Conservation (phyloP, 352 stramenopile genomes). For the Pythium myriotylum region DNA sequence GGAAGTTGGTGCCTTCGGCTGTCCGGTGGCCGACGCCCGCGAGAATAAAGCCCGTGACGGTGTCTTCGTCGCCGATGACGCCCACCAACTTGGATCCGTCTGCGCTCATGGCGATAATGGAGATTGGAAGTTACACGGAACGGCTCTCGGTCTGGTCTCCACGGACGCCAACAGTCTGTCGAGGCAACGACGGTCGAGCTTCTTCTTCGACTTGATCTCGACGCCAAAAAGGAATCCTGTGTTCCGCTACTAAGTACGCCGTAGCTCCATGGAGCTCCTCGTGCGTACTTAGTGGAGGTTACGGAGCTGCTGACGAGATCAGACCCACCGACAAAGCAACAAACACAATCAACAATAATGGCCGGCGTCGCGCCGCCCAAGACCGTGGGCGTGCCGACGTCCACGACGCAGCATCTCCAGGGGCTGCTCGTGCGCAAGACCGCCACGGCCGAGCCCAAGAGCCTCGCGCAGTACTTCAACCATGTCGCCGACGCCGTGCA, state of each 20-base stretch:
- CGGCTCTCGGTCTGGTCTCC: too few relatives aligned
- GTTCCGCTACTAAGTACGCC: background rate
- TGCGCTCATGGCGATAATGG: constrained; percentile 45
- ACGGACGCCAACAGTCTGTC: too few relatives aligned
- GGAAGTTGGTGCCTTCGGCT: constrained; percentile 95
- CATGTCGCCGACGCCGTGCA: constrained; percentile 62
- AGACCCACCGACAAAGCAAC: too few relatives aligned
- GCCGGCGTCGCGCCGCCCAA: constrained; percentile 21
- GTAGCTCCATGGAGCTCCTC: background rate
- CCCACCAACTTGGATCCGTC: constrained; percentile 84
- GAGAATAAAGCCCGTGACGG: constrained; percentile 98
- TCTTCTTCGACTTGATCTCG: background rate
- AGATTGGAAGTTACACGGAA: background rate
- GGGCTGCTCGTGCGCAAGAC: constrained; percentile 62
- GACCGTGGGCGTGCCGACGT: constrained; percentile 30
- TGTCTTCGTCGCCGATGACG: constrained; percentile 95
- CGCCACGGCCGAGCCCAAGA: constrained; percentile 52
- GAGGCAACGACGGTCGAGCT: too few relatives aligned
- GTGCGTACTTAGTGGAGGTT: too few relatives aligned
- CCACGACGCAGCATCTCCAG: constrained; percentile 61
- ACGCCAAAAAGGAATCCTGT: background rate
- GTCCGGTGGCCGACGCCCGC: constrained; percentile 96
- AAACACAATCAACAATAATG: constrained; percentile 4
- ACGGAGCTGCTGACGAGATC: too few relatives aligned
- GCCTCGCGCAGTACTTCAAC: constrained; percentile 69